Evolutionary conservation across 1,139 yeast species (phyloP), one percentile per base, ranked within the genome.

Genomic region (Candida albicans): DNA sequence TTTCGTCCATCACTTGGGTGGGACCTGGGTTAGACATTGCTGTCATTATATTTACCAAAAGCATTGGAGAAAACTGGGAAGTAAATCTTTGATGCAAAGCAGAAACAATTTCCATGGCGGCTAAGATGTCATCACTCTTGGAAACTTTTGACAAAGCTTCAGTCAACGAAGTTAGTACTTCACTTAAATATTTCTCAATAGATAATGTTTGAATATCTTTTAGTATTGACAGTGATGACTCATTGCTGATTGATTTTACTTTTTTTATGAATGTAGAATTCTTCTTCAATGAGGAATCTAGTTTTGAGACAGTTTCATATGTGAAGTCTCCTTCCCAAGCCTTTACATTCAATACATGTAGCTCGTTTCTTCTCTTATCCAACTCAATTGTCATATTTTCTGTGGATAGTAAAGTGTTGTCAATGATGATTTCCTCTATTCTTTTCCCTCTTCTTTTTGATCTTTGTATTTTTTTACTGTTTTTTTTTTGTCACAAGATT

Each of bases 261-360:
- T 85, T 85, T 57, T 84, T 85, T 45, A 89, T 83, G 54, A 89
- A 87, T 0, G 90, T 86, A 4, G 90, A 84, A 59, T 91, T 89
- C 59, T 85, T 87, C 70, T 90, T 91, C 49, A 91, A 68, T 41
- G 93, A 84, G 0, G 95, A 72, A 58, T 91, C 97, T 12, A 84
- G 67, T 38, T 76, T 73, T 12, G 59, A 50, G 1, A 70, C 58
- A 1, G 65, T 45, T 10, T 42, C 36, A 14, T 52, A 50, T n/a
- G 58, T 61, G 8, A 47, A 54, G 29, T 67, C 75, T 1, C 81
- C 86, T 26, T 64, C 61, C 88, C 89, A 82, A 2, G 84, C 82
- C 41, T 60, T 53, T 3, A 55, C 42, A 57, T 84, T 84, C 41
- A 73, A 57, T 14, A 66, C 69, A 38, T 54, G 52, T 32, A 81